Evolutionary conservation across 2,329 filamentous ascomycete species (phyloP).

Genomic region (Colletotrichum phormii): DNA sequence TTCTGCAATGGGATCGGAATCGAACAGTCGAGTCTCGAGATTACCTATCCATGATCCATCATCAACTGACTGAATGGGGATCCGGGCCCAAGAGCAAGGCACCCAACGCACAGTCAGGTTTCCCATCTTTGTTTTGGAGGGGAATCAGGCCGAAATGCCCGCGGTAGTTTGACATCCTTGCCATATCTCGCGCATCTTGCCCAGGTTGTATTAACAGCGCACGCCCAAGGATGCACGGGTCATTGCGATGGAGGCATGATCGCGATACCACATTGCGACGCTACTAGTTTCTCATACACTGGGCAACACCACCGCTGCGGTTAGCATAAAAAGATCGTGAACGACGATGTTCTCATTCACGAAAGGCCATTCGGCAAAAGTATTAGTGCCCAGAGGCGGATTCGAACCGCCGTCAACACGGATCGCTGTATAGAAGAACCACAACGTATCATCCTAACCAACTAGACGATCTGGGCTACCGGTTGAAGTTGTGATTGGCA

Average conservation of each 20-base stretch:
- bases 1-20: neutral
- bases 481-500: neutral
- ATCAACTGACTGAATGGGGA: neutral
- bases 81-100: too few relatives aligned
- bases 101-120: slow-evolving; percentile 11
- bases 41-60: too few relatives aligned
- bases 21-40: neutral
- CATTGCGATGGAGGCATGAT: neutral
- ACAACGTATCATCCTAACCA: slow-evolving; percentile 40
- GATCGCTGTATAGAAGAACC: slow-evolving; percentile 34
- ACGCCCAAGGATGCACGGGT: neutral
- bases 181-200: neutral
- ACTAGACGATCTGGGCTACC: slow-evolving; percentile 38
- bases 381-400: slow-evolving; percentile 36
- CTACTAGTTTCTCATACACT: neutral
- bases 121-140: neutral
- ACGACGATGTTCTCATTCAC: too few relatives aligned
- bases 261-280: neutral
- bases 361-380: neutral
- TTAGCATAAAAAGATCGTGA: neutral
- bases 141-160: slow-evolving; percentile 15
- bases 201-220: neutral
- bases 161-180: slow-evolving; percentile 26
- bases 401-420: slow-evolving; percentile 40
- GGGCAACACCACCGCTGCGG: neutral